Evolutionary conservation across 345 rosid species (phyloP), one percentile per base, ranked within the genome.

Genomic region (Eucalyptus viminalis): DNA sequence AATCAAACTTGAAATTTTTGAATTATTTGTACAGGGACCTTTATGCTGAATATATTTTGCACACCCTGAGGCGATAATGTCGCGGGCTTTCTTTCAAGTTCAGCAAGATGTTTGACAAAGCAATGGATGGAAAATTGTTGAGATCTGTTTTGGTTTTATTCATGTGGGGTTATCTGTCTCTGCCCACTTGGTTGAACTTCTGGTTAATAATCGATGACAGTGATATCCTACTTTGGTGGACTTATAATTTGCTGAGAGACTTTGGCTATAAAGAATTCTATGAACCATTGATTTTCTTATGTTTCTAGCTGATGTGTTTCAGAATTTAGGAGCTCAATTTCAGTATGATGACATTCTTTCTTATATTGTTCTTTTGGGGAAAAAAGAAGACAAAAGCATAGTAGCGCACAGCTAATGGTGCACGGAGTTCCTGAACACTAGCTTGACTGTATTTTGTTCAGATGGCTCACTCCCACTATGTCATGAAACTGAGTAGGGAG

Each of bases 21-120:
- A 47, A 49, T 60, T 87, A 80, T 49, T 86, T 45, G 15, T 90
- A 91, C 96, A 97, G 99, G 98, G 98, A 98, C 92, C 95, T 98
- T 9, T 98, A 98, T 90, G 98, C 98, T 17, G 98, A 96, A 90
- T 96, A 96, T 93, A 92, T 95, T 88, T 89, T 96, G 90, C 97
- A 96, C 88, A 93, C 96, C 50, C 92, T 97, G 93, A 94, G 98
- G 96, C 91, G 93, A 89, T 97, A 94, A 92, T 86, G 89, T 54
- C 3, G 69, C 19, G 34, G 44, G 87, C 87, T 65, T 83, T 89
- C 90, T 86, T 91, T 89, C 81, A 87, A 51, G 87, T 80, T 43
- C 85, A 40, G 85, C 85, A 21, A 76, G 83, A 76, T 37, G 83
- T 76, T 19, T 19, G 83, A 76, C 88, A 54, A 45, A 86, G 53